These are phyloP conservation scores for Fraxinus dipetala DNA, from an alignment of 305 asterid species.

Conservation along the genomic window DNA sequence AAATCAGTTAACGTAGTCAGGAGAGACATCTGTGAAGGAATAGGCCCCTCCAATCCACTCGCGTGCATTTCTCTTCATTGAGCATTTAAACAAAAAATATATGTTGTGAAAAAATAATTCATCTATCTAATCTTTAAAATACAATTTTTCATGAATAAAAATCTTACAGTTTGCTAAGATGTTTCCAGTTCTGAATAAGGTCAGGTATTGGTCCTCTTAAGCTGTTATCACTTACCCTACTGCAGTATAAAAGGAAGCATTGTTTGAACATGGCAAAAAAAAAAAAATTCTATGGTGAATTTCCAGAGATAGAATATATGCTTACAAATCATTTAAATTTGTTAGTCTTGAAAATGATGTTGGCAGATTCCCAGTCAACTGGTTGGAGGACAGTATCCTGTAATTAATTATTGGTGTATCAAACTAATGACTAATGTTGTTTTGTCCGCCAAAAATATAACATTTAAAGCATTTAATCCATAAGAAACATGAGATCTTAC, in stretches of 20 bases:
- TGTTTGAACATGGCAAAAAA: conserved; percentile 15
- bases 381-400: conserved; percentile 85
- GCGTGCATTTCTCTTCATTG: conserved; percentile 78
- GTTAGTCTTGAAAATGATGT: conserved; percentile 50
- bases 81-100: conserved; percentile 15
- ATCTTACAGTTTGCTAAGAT: conserved; percentile 64
- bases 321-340: conserved; percentile 76
- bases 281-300: not conserved
- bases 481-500: conserved; percentile 46
- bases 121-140: not conserved
- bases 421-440: conserved; percentile 13
- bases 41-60: conserved; percentile 79
- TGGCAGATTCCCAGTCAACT: conserved; percentile 61
- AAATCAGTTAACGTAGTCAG: conserved; percentile 48
- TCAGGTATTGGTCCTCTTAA: conserved; percentile 69
- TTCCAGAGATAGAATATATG: conserved; percentile 19
- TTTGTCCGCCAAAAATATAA: conserved; percentile 10
- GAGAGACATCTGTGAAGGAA: conserved; percentile 66
- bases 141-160: conserved; percentile 11
- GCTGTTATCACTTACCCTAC: conserved; percentile 77
- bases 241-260: conserved; percentile 32
- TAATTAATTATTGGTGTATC: conserved; percentile 22
- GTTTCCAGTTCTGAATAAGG: conserved; percentile 77
- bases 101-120: not conserved
- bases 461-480: conserved; percentile 2